phyloP scores from a whole-genome alignment of 768 basidiomycete genomes.

The Rhodotorula paludigena region DNA sequence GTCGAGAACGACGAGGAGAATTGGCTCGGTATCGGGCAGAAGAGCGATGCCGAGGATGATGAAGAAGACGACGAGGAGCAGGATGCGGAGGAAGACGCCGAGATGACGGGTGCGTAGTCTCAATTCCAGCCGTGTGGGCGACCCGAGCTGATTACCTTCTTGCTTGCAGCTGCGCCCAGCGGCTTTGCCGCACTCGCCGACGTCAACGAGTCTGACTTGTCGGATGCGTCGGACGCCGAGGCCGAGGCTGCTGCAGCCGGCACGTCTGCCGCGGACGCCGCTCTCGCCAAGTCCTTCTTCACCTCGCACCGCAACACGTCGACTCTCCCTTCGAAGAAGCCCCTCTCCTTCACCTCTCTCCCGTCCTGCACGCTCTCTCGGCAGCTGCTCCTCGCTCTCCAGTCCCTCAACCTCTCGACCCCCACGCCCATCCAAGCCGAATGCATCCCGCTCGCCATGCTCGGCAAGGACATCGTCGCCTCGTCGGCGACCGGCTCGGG shows the following conservation, averaged over 20 bases:
- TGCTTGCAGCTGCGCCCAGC: slow-evolving; percentile 30
- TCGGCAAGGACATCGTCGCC: slow-evolving; percentile 94
- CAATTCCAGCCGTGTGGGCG: too few relatives aligned
- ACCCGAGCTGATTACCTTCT: too few relatives aligned
- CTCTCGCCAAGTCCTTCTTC: slow-evolving; percentile 40
- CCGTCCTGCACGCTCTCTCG: slow-evolving; percentile 78
- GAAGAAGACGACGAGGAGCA: slow-evolving; percentile 40
- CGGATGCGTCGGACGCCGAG: slow-evolving; percentile 46
- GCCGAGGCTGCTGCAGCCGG: background rate
- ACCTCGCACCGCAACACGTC: slow-evolving; percentile 35
- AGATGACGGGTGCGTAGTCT: slow-evolving; percentile 44
- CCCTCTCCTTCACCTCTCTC: slow-evolving; percentile 51
- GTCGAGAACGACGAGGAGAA: slow-evolving; percentile 43
- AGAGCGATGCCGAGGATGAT: slow-evolving; percentile 29
- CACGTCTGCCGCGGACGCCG: slow-evolving; percentile 31
- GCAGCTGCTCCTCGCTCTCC: slow-evolving; percentile 82
- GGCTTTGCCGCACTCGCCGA: slow-evolving; percentile 51
- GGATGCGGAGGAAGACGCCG: slow-evolving; percentile 45
- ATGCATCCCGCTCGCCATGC: slow-evolving; percentile 84
- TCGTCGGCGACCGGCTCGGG: slow-evolving; percentile 95
- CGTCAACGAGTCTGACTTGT: slow-evolving; percentile 45
- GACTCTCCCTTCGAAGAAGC: slow-evolving; percentile 44
- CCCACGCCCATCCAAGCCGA: slow-evolving; percentile 96
- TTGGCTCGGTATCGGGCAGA: slow-evolving; percentile 28
- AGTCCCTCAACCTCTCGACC: slow-evolving; percentile 66